Percentiles rank a stretch among this genome's conserved stretches.
phyloP scores from a whole-genome alignment of 2,329 filamentous ascomycete species.

The Aspergillus hortae region DNA sequence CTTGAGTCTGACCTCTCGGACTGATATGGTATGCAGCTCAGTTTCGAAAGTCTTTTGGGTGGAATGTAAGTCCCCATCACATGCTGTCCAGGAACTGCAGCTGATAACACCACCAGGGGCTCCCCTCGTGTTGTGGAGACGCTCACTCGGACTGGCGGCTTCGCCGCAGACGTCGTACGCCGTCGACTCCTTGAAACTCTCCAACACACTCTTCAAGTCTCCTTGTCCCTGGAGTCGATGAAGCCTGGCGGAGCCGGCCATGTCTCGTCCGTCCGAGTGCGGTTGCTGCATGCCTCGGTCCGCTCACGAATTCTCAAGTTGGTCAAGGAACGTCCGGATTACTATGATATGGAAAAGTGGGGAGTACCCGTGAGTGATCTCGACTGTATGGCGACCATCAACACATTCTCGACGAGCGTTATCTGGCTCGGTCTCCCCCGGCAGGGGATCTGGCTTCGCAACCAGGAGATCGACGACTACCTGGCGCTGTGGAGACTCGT shows the following conservation, averaged over 20 bases:
- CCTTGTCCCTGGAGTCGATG: conserved; percentile 61
- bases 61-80: conserved; percentile 19
- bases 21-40: conserved; percentile 18
- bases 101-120: conserved; percentile 44
- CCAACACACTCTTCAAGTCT: conserved; percentile 71
- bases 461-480: conserved; percentile 65
- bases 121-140: conserved; percentile 72
- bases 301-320: conserved; percentile 62
- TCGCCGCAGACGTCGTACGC: conserved; percentile 63
- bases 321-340: conserved; percentile 52
- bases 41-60: conserved; percentile 28
- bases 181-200: conserved; percentile 68
- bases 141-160: conserved; percentile 69
- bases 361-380: conserved; percentile 73
- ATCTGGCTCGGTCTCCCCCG: conserved; percentile 68
- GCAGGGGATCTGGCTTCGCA: conserved; percentile 64
- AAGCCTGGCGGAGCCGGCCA: conserved; percentile 66
- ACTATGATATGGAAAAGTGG: conserved; percentile 58
- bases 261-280: conserved; percentile 62
- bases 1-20: background rate
- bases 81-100: background rate
- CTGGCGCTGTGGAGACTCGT: conserved; percentile 74
- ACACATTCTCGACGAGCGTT: conserved; percentile 64
- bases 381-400: conserved; percentile 69
- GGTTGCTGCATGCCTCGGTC: conserved; percentile 66